Evolutionary conservation across 176 grass and related monocot species (phyloP), one percentile per base, ranked within the genome.

Genomic region (Oropetium thomaeum): DNA sequence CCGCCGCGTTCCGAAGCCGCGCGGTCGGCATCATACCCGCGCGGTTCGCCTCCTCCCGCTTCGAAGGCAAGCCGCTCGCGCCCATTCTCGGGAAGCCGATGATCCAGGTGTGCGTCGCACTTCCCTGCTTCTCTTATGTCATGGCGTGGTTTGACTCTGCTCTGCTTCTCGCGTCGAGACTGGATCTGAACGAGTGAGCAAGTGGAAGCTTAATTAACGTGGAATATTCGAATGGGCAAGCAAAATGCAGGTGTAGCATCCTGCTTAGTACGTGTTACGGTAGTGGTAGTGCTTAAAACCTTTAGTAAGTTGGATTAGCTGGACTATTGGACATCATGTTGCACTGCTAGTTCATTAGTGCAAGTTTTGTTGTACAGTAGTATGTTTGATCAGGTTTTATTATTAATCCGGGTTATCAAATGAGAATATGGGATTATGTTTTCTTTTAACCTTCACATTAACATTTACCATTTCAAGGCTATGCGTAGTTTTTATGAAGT

Each of bases 11-110:
- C 86, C 90, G 90, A 33, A 79, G 81, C 77, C 83, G 86, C 58
- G 88, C 89, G 59, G 79, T 92, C 22, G 95, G 91, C 23, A 72
- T 97, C 75, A 93, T 97, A 34, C 95, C 95, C n/a, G 91, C 95
- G 34, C 84, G 95, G 16, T 93, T 87, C 81, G 90, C 94, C 29
- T 97, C 94, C 16, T 93, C 94, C 5, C 94, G 94, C 26, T 97
- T 93, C 78, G 86, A 91, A 61, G 95, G 88, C 22, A 93, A 97
- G 58, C 90, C 95, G 73, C 95, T 97, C 55, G 84, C 79, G 35
- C 71, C 11, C 65, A 93, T 93, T 62, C 88, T 97, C 33, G 91
- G 95, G 57, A 93, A 97, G 77, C 91, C 88, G 32, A 97, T 93
- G 90, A 93, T 97, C 59, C 88, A 92, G 79, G 90, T 93, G 16